Evolutionary conservation across 371 early-diverging fungal genomes (phyloP).

Genomic region (Saksenaea oblongispora): DNA sequence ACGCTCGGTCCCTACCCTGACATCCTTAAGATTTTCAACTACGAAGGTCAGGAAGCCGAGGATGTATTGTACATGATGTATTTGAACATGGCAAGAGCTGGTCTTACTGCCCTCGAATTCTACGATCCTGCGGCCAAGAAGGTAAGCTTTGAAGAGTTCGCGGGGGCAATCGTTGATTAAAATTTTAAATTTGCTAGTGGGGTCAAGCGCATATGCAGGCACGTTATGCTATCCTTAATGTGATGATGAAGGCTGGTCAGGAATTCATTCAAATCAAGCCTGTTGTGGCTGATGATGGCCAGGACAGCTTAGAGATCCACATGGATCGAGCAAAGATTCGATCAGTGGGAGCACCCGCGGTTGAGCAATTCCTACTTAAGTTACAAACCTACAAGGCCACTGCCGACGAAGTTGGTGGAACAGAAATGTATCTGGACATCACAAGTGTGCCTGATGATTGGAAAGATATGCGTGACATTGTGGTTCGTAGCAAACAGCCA

Average conservation of each 20-base stretch:
- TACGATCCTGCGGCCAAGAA: conserved; percentile 51
- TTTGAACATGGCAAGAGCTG: conserved; percentile 64
- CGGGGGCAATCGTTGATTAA: not conserved
- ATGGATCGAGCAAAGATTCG: conserved; percentile 56
- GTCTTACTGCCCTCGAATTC: conserved; percentile 54
- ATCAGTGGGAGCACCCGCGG: conserved; percentile 54
- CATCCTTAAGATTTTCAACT: conserved; percentile 56
- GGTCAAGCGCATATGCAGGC: conserved; percentile 71
- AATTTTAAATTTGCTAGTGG: conserved; percentile 22
- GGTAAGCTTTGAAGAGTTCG: conserved; percentile 14
- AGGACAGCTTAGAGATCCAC: conserved; percentile 40
- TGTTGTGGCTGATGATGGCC: conserved; percentile 22
- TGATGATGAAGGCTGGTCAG: conserved; percentile 53
- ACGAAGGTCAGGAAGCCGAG: conserved; percentile 45
- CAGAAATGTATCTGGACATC: conserved; percentile 44
- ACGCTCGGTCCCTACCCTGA: conserved; percentile 45
- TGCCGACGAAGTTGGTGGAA: conserved; percentile 52
- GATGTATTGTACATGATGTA: conserved; percentile 58
- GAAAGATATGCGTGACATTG: conserved; percentile 51
- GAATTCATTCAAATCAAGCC: conserved; percentile 38
- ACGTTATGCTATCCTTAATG: conserved; percentile 60
- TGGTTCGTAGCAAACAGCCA: conserved; percentile 55
- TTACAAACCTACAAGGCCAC: conserved; percentile 63
- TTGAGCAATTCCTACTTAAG: conserved; percentile 54
- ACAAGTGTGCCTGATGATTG: conserved; percentile 60